Evolutionary conservation across 2,329 filamentous ascomycete species (phyloP), one percentile per base, ranked within the genome.

Genomic region (Waltergamsia citrina): DNA sequence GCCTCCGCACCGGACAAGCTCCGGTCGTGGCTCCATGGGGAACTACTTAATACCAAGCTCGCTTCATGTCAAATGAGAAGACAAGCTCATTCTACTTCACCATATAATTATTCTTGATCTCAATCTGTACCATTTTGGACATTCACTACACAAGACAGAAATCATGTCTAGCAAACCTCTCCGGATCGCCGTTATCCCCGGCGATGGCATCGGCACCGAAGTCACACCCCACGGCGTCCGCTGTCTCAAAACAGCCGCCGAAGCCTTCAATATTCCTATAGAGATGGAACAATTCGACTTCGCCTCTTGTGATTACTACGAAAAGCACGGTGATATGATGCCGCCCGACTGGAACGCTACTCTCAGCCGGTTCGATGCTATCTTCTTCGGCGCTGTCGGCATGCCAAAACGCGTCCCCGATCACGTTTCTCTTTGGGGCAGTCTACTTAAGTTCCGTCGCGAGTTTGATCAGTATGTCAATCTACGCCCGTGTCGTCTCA

Each of bases 381-480:
- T 81, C 35, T 67, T 80, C 29, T 82, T 83, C 40, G 78, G 78
- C 11, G 76, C 78, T 6, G 78, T 82, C 5, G 78, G 78, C 10
- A 57, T 64, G 54, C 62, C 63, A 0, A 53, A 58, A 30, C 42
- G 50, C 9, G 74, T 82, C 0, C 77, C 78, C 1, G 78, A 83
- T 42, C 71, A 82, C 41, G 70, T 81, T 38, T 74, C 73, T 0
- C 68, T 84, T 2, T 83, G 79, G 79, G 68, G 69, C 7, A 67
- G 80, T 21, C 71, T 81, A 29, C 60, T 84, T 7, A 75, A 75
- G 14, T 81, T 84, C 45, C 71, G 79, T 24, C 74, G 80, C 33
- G 66, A 74, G 24, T 65, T 83, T 29, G 77, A 81, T 40, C 77
- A 82, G 46, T 83, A 81, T 45, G 69, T 80, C 42, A 84, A 82